A percentile compares a stretch with the other conserved stretches of the same genome.
Conservation (phyloP, 2,329 filamentous ascomycete species). For the Fulvia fulva region DNA sequence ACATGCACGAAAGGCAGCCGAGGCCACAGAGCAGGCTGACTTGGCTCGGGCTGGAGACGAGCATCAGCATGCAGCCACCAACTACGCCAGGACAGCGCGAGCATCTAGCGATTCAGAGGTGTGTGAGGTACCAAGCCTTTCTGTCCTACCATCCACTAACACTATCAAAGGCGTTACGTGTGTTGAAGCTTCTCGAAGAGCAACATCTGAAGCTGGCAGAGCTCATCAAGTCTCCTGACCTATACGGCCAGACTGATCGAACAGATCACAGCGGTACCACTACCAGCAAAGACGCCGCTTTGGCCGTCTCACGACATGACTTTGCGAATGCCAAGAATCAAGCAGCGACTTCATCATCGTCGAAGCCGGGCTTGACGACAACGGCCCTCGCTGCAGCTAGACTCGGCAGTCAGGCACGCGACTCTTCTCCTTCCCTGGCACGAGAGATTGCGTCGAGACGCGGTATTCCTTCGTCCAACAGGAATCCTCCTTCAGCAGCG, state of each 20-base stretch:
- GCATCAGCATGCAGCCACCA: constrained; percentile 80
- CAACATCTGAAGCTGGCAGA: constrained; percentile 82
- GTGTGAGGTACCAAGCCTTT: constrained; percentile 2
- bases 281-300: constrained; percentile 5
- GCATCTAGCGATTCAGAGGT: constrained; percentile 62
- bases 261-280: background rate
- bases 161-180: constrained; percentile 70
- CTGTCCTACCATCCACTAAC: constrained; percentile 20
- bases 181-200: constrained; percentile 76
- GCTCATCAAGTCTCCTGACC: constrained; percentile 65
- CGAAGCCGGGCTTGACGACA: constrained; percentile 17
- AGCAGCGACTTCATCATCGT: constrained; percentile 9
- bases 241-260: constrained; percentile 1
- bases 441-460: constrained; percentile 37
- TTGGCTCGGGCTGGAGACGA: constrained; percentile 80
- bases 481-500: constrained; percentile 25
- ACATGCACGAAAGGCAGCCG: constrained; percentile 78
- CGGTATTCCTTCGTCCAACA: constrained; percentile 31
- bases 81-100: constrained; percentile 80
- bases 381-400: constrained; percentile 25
- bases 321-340: constrained; percentile 33
- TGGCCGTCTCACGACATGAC: constrained; percentile 43
- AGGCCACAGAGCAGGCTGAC: constrained; percentile 64
- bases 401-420: constrained; percentile 26
- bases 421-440: constrained; percentile 35